These are phyloP conservation scores for Liquidambar formosana DNA, from an alignment of 164 flowering plant species.

Conservation along the genomic window DNA sequence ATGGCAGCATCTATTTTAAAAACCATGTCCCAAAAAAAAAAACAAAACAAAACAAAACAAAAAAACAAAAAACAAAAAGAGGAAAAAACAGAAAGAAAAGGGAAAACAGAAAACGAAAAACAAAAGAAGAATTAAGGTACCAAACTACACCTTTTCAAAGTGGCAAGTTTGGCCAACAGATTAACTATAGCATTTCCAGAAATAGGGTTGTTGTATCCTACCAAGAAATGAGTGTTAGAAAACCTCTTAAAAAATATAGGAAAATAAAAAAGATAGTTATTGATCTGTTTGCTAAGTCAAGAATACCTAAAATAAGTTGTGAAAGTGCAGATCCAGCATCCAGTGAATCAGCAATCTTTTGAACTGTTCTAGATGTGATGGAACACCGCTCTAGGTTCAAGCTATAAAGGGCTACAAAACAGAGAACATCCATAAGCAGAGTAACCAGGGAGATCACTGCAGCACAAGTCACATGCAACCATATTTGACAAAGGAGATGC, in stretches of 20 bases:
- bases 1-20: neutral
- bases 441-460: neutral
- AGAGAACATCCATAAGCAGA: slow-evolving; percentile 12
- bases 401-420: slow-evolving; percentile 69
- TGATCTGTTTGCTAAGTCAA: neutral
- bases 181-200: slow-evolving; percentile 58
- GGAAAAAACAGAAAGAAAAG: too few species aligned
- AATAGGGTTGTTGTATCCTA: slow-evolving; percentile 77
- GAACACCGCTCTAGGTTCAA: slow-evolving; percentile 82
- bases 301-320: slow-evolving; percentile 75
- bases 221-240: slow-evolving; percentile 1
- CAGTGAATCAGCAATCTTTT: slow-evolving; percentile 78
- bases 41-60: neutral
- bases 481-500: neutral
- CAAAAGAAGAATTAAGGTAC: neutral
- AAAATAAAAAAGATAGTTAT: neutral
- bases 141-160: slow-evolving; percentile 53
- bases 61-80: neutral
- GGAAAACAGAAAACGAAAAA: neutral
- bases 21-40: neutral
- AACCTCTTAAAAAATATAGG: neutral
- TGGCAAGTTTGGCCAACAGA: slow-evolving; percentile 66
- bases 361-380: slow-evolving; percentile 90
- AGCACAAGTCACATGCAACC: too few species aligned
- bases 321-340: slow-evolving; percentile 59